Conservation (phyloP, 805 yeast genomes). For the Ogataea zsoltii region DNA sequence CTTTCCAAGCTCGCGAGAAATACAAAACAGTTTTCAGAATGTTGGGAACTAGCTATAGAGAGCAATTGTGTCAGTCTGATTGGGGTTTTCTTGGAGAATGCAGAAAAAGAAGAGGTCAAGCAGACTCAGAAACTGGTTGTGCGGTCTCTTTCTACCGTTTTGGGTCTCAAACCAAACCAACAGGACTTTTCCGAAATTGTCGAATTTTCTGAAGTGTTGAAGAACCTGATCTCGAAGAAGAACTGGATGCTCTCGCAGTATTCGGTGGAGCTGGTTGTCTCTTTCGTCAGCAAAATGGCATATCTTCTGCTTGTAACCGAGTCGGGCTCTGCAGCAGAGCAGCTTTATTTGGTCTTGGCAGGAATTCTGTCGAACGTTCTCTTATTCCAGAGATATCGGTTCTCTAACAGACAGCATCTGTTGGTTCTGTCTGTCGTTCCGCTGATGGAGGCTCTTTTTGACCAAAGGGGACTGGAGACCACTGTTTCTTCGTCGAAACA, state of each 20-base stretch:
- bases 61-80: constrained; percentile 5
- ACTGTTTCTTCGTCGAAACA: constrained; percentile 22
- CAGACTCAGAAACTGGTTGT: constrained; percentile 27
- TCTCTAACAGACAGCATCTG: constrained; percentile 74
- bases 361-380: constrained; percentile 59
- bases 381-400: constrained; percentile 66
- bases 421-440: constrained; percentile 49
- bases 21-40: not conserved
- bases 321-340: constrained; percentile 12
- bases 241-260: constrained; percentile 67
- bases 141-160: constrained; percentile 34
- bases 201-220: constrained; percentile 33
- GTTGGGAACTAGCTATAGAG: constrained; percentile 15
- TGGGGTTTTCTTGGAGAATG: constrained; percentile 7
- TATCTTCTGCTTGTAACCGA: constrained; percentile 5
- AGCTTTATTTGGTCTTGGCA: constrained; percentile 36
- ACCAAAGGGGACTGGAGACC: constrained; percentile 14
- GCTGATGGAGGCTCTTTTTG: constrained; percentile 49
- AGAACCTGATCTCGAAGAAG: constrained; percentile 45
- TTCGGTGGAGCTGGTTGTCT: constrained; percentile 51
- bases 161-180: not conserved
- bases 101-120: not conserved
- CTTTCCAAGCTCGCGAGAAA: not conserved
- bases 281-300: constrained; percentile 16
- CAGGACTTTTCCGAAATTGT: constrained; percentile 3